Percentiles rank a stretch among this genome's conserved stretches.
These are phyloP conservation scores for Prunus dulcis DNA, from an alignment of 306 rosid genomes.

Conservation along the genomic window DNA sequence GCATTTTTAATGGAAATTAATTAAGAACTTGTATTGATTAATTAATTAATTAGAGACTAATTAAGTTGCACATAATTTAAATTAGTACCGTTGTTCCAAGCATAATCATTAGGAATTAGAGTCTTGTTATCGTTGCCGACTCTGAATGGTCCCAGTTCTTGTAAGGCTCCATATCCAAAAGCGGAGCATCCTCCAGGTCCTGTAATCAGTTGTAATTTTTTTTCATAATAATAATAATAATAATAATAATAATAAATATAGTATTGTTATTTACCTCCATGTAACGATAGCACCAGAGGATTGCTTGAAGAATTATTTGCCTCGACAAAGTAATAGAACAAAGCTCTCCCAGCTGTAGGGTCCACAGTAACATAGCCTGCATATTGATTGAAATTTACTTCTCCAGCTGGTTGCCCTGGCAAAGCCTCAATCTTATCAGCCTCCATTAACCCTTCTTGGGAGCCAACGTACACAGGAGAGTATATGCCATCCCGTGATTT, in stretches of 20 bases:
- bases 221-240: background rate
- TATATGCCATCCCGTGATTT: background rate
- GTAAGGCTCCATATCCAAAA: conserved; percentile 59
- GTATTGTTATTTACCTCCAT: conserved; percentile 40
- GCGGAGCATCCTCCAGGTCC: conserved; percentile 70
- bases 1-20: background rate
- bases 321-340: conserved; percentile 64
- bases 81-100: conserved; percentile 51
- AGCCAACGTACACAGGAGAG: conserved; percentile 11
- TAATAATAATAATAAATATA: background rate
- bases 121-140: conserved; percentile 51
- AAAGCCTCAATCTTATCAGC: conserved; percentile 44
- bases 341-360: conserved; percentile 36
- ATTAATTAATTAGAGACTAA: too few species aligned
- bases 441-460: conserved; percentile 27
- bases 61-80: background rate
- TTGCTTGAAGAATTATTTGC: conserved; percentile 33
- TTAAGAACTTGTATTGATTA: too few species aligned
- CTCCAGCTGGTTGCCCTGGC: conserved; percentile 53
- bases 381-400: conserved; percentile 50
- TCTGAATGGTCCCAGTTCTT: conserved; percentile 65
- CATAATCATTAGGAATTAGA: conserved; percentile 30
- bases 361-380: conserved; percentile 56
- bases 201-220: conserved; percentile 8
- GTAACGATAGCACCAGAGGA: conserved; percentile 55